Conservation (phyloP, 192 early-diverging fungal species). For the Kappamyces sp. region DNA sequence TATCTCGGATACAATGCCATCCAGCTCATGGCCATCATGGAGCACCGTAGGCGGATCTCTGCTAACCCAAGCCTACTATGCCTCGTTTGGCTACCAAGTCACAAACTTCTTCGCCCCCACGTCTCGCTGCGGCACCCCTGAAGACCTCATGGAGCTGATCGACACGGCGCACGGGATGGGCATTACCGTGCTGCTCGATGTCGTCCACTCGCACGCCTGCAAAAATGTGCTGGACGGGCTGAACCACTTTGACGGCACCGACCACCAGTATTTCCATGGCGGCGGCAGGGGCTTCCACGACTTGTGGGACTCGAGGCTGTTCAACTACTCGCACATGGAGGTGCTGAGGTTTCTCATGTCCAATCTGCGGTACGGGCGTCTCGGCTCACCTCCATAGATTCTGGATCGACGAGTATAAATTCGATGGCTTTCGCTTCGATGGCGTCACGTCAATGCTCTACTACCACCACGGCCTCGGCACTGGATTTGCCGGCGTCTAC, state of each 20-base stretch:
- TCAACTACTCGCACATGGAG: slow-evolving; percentile 93
- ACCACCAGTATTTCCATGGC: slow-evolving; percentile 94
- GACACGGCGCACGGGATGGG: slow-evolving; percentile 89
- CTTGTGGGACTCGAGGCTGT: slow-evolving; percentile 88
- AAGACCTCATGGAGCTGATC: slow-evolving; percentile 85
- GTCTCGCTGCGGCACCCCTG: slow-evolving; percentile 88
- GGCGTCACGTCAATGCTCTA: slow-evolving; percentile 98
- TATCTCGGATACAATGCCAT: slow-evolving; percentile 60
- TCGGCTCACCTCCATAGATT: too few relatives aligned
- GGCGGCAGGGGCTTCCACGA: slow-evolving; percentile 80
- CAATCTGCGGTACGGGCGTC: slow-evolving; percentile 70
- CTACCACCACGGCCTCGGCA: slow-evolving; percentile 88
- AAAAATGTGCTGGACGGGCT: slow-evolving; percentile 94
- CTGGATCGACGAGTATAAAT: slow-evolving; percentile 81
- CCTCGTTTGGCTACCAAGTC: slow-evolving; percentile 97
- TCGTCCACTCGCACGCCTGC: slow-evolving; percentile 94
- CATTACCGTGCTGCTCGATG: slow-evolving; percentile 81
- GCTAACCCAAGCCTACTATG: slow-evolving; percentile 68
- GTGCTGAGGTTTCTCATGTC: slow-evolving; percentile 89
- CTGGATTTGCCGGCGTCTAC: slow-evolving; percentile 89
- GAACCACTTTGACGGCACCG: slow-evolving; percentile 92
- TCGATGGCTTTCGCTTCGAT: slow-evolving; percentile 98
- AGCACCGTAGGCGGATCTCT: slow-evolving; percentile 53
- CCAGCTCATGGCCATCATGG: slow-evolving; percentile 83
- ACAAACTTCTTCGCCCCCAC: slow-evolving; percentile 94